A percentile compares a stretch with the other conserved stretches of the same genome.
Conservation (phyloP, 129 eudicot genomes). For the Escallonia rubra region DNA sequence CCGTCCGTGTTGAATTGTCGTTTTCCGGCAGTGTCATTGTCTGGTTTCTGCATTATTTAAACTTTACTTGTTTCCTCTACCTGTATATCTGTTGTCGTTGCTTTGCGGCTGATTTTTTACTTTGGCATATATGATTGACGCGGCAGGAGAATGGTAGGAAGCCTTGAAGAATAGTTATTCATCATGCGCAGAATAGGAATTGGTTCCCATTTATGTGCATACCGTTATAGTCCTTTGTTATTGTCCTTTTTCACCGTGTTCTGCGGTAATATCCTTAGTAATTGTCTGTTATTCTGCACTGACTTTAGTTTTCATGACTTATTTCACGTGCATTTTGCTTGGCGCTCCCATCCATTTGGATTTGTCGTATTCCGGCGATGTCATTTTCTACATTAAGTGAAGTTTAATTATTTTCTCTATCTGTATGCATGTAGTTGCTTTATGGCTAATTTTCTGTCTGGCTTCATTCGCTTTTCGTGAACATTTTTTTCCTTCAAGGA, state of each 20-base stretch:
- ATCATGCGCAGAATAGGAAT: background rate
- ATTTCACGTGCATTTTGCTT: background rate
- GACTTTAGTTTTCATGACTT: background rate
- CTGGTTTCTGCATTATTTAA: too few relatives aligned
- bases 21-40: too few relatives aligned
- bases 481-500: too few relatives aligned
- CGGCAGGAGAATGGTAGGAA: background rate
- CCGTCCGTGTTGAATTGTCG: too few relatives aligned
- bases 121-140: background rate
- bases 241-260: background rate
- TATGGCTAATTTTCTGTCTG: too few relatives aligned
- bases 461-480: too few relatives aligned
- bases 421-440: too few relatives aligned
- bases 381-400: too few relatives aligned
- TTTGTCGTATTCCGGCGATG: constrained; percentile 3
- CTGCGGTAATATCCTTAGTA: background rate
- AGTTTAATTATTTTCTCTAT: too few relatives aligned
- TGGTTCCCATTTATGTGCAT: background rate
- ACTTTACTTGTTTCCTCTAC: too few relatives aligned
- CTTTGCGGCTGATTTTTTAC: too few relatives aligned
- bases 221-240: background rate
- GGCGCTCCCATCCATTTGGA: background rate
- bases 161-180: background rate
- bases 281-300: background rate
- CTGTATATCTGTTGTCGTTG: too few relatives aligned